Evolutionary conservation across 2,329 filamentous ascomycete species (phyloP).

Genomic region (Trichophyton equinum): DNA sequence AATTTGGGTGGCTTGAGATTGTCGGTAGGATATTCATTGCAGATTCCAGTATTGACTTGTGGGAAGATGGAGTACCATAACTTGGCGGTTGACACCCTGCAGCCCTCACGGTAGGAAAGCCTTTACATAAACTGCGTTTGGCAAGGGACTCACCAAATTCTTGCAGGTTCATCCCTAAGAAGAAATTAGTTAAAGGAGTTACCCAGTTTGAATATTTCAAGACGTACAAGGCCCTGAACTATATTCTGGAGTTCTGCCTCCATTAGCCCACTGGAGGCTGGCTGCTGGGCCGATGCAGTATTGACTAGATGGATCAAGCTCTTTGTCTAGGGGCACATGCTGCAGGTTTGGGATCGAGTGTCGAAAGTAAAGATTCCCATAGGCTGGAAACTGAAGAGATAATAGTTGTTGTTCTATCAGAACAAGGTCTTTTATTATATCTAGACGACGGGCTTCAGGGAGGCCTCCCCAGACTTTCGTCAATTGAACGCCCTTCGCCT

Average conservation of each 20-base stretch:
- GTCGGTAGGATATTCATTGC: neutral
- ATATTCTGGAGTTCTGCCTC: neutral
- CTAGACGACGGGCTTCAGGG: conserved; percentile 11
- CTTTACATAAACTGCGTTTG: neutral
- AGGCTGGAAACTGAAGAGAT: conserved; percentile 17
- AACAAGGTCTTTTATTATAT: conserved; percentile 17
- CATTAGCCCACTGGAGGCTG: too few species aligned
- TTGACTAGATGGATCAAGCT: neutral
- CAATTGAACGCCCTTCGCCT: conserved; percentile 16
- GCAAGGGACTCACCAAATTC: neutral
- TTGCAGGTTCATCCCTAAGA: neutral
- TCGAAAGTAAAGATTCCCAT: conserved; percentile 17
- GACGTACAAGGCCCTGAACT: neutral
- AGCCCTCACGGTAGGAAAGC: neutral
- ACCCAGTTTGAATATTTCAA: neutral
- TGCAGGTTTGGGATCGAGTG: conserved; percentile 15
- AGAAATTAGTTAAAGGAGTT: neutral
- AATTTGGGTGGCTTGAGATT: neutral
- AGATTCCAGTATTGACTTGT: neutral
- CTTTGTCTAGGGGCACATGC: conserved; percentile 21
- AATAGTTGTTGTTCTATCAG: conserved; percentile 14
- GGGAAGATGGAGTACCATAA: neutral
- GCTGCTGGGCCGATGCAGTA: conserved; percentile 11
- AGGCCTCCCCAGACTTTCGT: conserved; percentile 19
- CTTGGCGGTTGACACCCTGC: neutral